A percentile compares a stretch with the other conserved stretches of the same genome.
Evolutionary conservation across 208 protist species (phyloP).

Genomic region (Acanthamoeba castellanii): DNA sequence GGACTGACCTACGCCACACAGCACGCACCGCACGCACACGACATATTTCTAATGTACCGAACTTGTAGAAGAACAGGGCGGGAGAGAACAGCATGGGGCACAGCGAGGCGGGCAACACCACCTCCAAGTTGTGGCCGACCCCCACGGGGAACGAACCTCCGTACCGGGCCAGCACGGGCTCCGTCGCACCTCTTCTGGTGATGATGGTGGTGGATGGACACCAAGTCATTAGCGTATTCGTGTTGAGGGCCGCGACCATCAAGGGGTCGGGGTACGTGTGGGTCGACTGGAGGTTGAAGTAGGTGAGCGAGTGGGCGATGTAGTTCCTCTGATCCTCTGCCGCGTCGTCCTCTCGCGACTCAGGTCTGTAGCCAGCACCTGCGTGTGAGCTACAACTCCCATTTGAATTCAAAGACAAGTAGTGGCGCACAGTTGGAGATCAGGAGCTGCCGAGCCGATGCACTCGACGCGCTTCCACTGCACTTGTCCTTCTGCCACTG

Average conservation of each 20-base stretch:
- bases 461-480: neutral
- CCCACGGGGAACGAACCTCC: neutral
- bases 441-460: neutral
- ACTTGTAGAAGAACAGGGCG: constrained; percentile 11
- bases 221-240: too few relatives aligned
- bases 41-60: neutral
- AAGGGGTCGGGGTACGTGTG: too few relatives aligned
- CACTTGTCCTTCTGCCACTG: neutral
- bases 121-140: too few relatives aligned
- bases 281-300: neutral
- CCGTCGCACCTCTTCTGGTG: neutral
- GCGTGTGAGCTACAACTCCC: neutral
- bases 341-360: neutral
- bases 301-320: neutral
- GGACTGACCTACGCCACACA: too few relatives aligned
- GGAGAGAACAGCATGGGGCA: constrained; percentile 16
- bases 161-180: neutral
- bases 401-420: too few relatives aligned
- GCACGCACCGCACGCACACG: neutral
- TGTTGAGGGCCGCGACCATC: too few relatives aligned
- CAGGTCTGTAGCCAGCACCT: neutral
- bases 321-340: neutral
- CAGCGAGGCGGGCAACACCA: too few relatives aligned
- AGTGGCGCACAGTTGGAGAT: neutral
- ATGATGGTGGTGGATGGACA: neutral